Percentiles rank a stretch among this genome's conserved stretches.
These are phyloP conservation scores for Mucuna pruriens DNA, from an alignment of 306 rosid genomes.

Conservation along the genomic window DNA sequence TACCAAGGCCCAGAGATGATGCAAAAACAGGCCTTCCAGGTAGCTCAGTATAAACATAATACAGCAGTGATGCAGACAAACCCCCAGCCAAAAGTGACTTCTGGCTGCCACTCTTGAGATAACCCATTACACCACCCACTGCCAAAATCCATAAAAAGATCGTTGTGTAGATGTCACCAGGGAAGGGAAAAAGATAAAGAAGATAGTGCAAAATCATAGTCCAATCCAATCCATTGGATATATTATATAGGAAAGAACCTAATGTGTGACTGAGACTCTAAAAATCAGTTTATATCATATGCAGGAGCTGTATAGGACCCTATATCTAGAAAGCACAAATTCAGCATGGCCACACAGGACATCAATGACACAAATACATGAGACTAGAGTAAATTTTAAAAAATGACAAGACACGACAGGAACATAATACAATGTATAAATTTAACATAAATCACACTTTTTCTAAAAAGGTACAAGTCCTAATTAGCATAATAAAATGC, in stretches of 20 bases:
- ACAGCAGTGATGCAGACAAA: constrained; percentile 67
- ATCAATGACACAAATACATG: neutral
- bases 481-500: neutral
- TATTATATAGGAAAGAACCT: neutral
- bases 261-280: neutral
- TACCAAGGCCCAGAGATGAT: constrained; percentile 93
- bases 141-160: constrained; percentile 33
- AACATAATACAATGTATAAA: neutral
- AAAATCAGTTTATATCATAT: neutral
- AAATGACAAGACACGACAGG: too few relatives aligned
- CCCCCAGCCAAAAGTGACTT: constrained; percentile 94
- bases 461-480: neutral
- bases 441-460: neutral
- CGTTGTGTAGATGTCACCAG: neutral
- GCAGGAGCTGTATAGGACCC: neutral
- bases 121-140: constrained; percentile 98
- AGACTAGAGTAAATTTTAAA: neutral
- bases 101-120: constrained; percentile 92
- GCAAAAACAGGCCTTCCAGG: constrained; percentile 85
- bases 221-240: neutral
- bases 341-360: neutral
- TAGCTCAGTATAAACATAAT: constrained; percentile 67
- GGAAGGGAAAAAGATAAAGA: neutral
- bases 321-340: neutral
- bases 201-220: neutral